Evolutionary conservation across 2,329 filamentous ascomycete species (phyloP), one percentile per base, ranked within the genome.

Genomic region (Emmonsiellopsis sp.): DNA sequence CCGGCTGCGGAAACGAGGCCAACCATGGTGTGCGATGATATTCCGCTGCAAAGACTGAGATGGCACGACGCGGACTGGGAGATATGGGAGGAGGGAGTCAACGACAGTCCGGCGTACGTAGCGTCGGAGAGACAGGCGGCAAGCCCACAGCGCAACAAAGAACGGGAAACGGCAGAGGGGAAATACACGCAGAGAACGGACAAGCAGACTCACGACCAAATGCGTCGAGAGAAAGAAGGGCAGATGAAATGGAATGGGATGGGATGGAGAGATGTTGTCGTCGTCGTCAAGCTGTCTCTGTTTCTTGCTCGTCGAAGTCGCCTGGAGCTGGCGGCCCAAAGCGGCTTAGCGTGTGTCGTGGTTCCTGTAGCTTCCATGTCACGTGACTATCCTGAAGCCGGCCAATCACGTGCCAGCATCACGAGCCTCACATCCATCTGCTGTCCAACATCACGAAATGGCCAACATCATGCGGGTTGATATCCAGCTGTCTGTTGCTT

Each of bases 1-100:
- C 93, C 93, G 62, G 89, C 92, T 62, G 93, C 93, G 63, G 92
- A 96, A 67, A 91, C 89, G 70, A 97, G 82, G 70, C 88, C 89
- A 70, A 93, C 88, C 93, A 97, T 98, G 56, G 65, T 77, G 67
- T 50, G 20, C 5, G 26, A 7, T 31, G 20, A 37, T 15, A 35
- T 11, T 26, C 35, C 11, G 16, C 30, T 26, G 20, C 20, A 26
- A 26, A 26, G 20, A 26, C 20, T 26, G 20, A 26, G 20, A 3
- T 26, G 20, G 20, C 20, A 26, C 20, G 20, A 5, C 20, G 20
- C 20, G 20, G 5, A 26, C 20, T 26, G 20, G 20, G 20, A 26
- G 20, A 26, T 26, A 26, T 26, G 20, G 20, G 20, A 26, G 20
- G 20, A 26, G 20, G 3, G 20, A 26, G 3, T 26, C 20, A 26